Evolutionary conservation across 1,139 yeast species (phyloP).

Genomic region (Pichia sp.): DNA sequence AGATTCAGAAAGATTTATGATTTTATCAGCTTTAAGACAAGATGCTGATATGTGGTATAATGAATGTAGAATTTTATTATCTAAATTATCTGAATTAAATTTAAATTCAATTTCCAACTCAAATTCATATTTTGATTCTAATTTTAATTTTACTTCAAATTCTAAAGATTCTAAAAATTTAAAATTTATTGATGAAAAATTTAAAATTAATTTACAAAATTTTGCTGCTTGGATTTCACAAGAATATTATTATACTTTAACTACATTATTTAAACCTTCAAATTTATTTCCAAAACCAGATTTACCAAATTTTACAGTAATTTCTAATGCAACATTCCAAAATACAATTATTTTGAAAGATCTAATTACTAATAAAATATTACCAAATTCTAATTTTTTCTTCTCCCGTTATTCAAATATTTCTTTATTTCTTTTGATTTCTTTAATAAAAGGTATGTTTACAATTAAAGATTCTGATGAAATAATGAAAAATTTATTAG

Average conservation of each 20-base stretch:
- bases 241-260: slow-evolving; percentile 40
- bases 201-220: slow-evolving; percentile 18
- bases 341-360: slow-evolving; percentile 7
- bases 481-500: slow-evolving; percentile 2
- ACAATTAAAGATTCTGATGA: slow-evolving; percentile 4
- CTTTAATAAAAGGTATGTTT: slow-evolving; percentile 10
- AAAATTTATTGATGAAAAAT: not conserved
- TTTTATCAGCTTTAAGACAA: slow-evolving; percentile 31
- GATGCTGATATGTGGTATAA: slow-evolving; percentile 40
- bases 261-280: slow-evolving; percentile 42
- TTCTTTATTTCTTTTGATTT: slow-evolving; percentile 2
- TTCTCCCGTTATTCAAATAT: slow-evolving; percentile 6
- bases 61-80: slow-evolving; percentile 10
- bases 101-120: too few species aligned
- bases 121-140: too few species aligned
- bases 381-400: slow-evolving; percentile 1
- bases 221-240: slow-evolving; percentile 38
- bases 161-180: not conserved
- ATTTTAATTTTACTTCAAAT: not conserved
- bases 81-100: slow-evolving; percentile 5
- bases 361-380: not conserved
- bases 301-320: slow-evolving; percentile 12
- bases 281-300: slow-evolving; percentile 34
- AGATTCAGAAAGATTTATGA: slow-evolving; percentile 28
- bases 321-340: slow-evolving; percentile 14